A percentile compares a stretch with the other conserved stretches of the same genome.
phyloP scores from a whole-genome alignment of 2,329 filamentous ascomycete genomes.

The Apiospora saccharicola region DNA sequence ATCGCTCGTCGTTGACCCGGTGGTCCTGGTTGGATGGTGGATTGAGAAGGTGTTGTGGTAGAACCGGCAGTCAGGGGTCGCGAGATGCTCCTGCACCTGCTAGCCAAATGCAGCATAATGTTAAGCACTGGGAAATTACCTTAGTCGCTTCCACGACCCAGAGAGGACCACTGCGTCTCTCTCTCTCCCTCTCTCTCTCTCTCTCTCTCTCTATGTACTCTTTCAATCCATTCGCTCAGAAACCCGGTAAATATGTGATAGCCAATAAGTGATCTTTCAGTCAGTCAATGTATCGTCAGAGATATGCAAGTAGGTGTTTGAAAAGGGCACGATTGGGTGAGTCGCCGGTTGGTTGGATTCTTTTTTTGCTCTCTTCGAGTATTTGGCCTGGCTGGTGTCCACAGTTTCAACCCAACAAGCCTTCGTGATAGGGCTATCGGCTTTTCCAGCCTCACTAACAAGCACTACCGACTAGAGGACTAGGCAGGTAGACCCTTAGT shows the following conservation, averaged over 20 bases:
- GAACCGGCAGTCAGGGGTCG: constrained; percentile 18
- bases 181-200: neutral
- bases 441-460: constrained; percentile 12
- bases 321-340: neutral
- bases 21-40: neutral
- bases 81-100: constrained; percentile 20
- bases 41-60: constrained; percentile 9
- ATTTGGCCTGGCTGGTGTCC: constrained; percentile 5
- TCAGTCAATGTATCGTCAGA: neutral
- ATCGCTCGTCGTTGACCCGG: constrained; percentile 3
- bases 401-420: neutral
- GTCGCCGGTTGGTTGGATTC: neutral
- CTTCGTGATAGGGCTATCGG: constrained; percentile 14
- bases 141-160: constrained; percentile 18
- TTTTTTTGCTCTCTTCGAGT: neutral
- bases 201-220: neutral
- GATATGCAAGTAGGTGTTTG: neutral
- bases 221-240: neutral
- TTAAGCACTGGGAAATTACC: constrained; percentile 20
- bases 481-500: neutral
- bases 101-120: constrained; percentile 21
- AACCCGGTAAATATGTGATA: neutral
- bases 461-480: neutral
- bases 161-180: neutral
- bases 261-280: neutral